Base-by-base conservation (phyloP, 768 basidiomycete species). In the Lepiota brunneoincarnata region DNA sequence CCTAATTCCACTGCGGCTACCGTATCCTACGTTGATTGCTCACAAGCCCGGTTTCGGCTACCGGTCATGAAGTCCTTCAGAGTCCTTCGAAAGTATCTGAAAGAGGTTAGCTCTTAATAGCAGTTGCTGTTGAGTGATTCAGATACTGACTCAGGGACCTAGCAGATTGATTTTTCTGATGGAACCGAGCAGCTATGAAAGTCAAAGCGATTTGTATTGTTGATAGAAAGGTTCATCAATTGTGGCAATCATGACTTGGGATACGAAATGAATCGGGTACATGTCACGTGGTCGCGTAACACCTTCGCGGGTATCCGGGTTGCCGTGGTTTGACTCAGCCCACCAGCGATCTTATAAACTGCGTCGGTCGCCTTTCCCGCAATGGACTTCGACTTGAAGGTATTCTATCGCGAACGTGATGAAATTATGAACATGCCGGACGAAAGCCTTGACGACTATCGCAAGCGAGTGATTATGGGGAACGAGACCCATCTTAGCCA, bases 381-480 rank as follows among this genome's bases (percentile, higher is more conserved):
- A 44, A 54, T 64, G 53, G 65, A 69, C 58, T 63, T 71, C 37
- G 72, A 75, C 51, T 26, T 75, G 11, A 72, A 81, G 10, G 65
- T 68, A 1, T 84, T 82, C 57, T 86, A 79, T 59, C 64, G 63
- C 18, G 83, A 84, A 63, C 81, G 80, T 64, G 79, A 84, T 47
- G 68, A 66, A 49, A 73, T 72, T 7, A 80, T 84, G 81, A 74
- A 70, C 42, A 55, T 79, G 15, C 78, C 80, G 2, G 78, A 82
- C 36, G 81, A 84, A 63, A 75, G 78, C 36, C 57, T 78, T 42
- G 70, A 78, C 14, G 74, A 77, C 41, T 84, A 79, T 58, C 57
- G 79, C 42, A 64, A 66, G 40, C 66, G 74, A 24, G 60, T 71
- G 36, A 56, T 60, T 21, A 36, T 23, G 38, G 39, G 31, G 20